These are phyloP conservation scores for Hemileccinum rubropunctum DNA, from an alignment of 768 basidiomycete genomes.

Conservation along the genomic window DNA sequence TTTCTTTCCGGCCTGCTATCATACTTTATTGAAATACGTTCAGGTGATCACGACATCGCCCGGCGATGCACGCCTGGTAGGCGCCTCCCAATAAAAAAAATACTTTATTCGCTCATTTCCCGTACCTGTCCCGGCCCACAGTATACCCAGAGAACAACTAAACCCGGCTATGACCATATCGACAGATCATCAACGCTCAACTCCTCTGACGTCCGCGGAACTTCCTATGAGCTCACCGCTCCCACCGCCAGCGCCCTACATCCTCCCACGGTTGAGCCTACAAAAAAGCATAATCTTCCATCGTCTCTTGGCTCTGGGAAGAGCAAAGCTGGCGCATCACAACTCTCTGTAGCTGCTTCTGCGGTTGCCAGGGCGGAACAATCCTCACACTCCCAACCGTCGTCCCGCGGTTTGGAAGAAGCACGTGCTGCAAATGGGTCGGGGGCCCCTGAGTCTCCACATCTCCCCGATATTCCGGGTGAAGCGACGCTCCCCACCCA, in stretches of 20 bases:
- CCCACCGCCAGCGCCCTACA: conserved; percentile 5
- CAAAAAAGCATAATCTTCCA: neutral
- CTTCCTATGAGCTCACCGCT: conserved; percentile 27
- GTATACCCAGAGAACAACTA: conserved; percentile 23
- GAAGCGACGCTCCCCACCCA: conserved; percentile 10
- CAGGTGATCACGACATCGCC: conserved; percentile 68
- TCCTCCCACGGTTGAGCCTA: conserved; percentile 14
- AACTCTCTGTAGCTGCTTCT: conserved; percentile 10
- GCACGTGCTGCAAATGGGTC: conserved; percentile 12
- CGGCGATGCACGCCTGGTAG: conserved; percentile 65
- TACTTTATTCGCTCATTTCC: conserved; percentile 8
- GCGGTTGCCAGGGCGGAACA: conserved; percentile 11
- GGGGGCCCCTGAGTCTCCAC: conserved; percentile 9
- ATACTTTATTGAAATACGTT: neutral
- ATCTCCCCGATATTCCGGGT: neutral
- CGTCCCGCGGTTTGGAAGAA: conserved; percentile 18
- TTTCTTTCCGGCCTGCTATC: neutral
- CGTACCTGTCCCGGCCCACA: conserved; percentile 10
- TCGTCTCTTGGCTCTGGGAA: conserved; percentile 25
- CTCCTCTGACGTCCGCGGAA: conserved; percentile 25
- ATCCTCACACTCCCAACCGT: conserved; percentile 16
- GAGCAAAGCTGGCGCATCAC: conserved; percentile 10
- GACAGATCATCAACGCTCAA: conserved; percentile 21
- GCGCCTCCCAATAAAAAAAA: conserved; percentile 21
- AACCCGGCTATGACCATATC: conserved; percentile 20